These are phyloP conservation scores for Monosporozyma aquatica DNA, from an alignment of 805 yeast species.

Conservation along the genomic window DNA sequence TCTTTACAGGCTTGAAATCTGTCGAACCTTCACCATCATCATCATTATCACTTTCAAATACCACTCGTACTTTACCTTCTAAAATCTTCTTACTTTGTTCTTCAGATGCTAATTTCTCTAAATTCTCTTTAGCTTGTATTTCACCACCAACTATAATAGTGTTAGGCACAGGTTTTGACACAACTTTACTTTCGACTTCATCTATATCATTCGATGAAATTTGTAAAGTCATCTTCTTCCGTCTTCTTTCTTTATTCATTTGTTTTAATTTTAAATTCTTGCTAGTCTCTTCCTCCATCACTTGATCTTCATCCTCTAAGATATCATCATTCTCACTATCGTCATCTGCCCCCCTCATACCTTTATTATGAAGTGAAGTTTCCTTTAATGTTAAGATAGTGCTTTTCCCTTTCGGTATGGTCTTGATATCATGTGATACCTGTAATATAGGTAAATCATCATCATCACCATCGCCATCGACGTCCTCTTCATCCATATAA, in stretches of 20 bases:
- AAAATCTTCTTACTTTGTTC: background rate
- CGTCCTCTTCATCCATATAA: constrained; percentile 20
- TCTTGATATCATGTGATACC: constrained; percentile 42
- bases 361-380: constrained; percentile 28
- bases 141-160: constrained; percentile 16
- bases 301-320: constrained; percentile 21
- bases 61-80: constrained; percentile 19
- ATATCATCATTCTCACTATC: constrained; percentile 22
- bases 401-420: constrained; percentile 33
- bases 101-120: background rate
- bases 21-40: constrained; percentile 20
- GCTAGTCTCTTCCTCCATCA: constrained; percentile 24
- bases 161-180: constrained; percentile 12
- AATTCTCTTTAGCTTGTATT: background rate
- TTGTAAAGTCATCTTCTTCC: constrained; percentile 15
- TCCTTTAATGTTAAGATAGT: constrained; percentile 49
- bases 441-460: constrained; percentile 30
- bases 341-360: no score
- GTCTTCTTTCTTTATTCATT: constrained; percentile 30
- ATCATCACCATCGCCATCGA: constrained; percentile 18
- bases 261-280: constrained; percentile 26
- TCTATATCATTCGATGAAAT: constrained; percentile 19
- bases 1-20: constrained; percentile 33
- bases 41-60: constrained; percentile 16
- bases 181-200: constrained; percentile 11